phyloP scores from a whole-genome alignment of 257 asterid species.

The Henckelia pumila region DNA sequence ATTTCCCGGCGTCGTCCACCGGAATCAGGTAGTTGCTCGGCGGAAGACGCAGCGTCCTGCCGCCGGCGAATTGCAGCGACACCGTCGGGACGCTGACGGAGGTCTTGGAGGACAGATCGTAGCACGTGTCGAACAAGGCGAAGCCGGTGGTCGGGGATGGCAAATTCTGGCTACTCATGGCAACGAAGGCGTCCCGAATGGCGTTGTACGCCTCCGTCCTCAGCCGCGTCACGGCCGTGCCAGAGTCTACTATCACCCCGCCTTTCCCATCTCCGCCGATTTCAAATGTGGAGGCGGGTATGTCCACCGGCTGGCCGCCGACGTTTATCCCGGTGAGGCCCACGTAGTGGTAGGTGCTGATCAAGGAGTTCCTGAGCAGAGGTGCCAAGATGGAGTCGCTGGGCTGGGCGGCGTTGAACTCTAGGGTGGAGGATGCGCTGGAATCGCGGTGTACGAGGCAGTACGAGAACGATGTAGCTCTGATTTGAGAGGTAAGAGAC shows the following conservation, averaged over 20 bases:
- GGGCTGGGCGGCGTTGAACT: slow-evolving; percentile 60
- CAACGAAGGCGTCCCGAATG: slow-evolving; percentile 52
- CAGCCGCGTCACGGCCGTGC: slow-evolving; percentile 83
- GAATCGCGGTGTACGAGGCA: slow-evolving; percentile 82
- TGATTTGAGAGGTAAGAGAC: slow-evolving; percentile 64
- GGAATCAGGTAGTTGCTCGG: slow-evolving; percentile 61
- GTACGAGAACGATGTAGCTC: slow-evolving; percentile 70
- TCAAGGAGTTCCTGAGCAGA: slow-evolving; percentile 36
- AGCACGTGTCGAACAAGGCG: slow-evolving; percentile 78
- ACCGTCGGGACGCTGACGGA: slow-evolving; percentile 61
- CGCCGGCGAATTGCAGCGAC: slow-evolving; percentile 53
- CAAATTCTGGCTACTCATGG: slow-evolving; percentile 26
- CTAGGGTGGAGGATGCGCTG: slow-evolving; percentile 55
- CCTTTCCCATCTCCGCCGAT: slow-evolving; percentile 55
- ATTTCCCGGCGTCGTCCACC: slow-evolving; percentile 51
- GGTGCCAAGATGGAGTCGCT: slow-evolving; percentile 57
- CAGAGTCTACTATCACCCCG: slow-evolving; percentile 85
- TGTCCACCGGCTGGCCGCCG: slow-evolving; percentile 40
- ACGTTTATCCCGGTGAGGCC: slow-evolving; percentile 60
- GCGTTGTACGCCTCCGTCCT: slow-evolving; percentile 43
- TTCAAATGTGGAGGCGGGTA: slow-evolving; percentile 38
- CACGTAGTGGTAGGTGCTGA: slow-evolving; percentile 49
- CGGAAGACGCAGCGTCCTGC: slow-evolving; percentile 38
- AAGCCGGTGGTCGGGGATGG: slow-evolving; percentile 32
- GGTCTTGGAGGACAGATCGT: slow-evolving; percentile 40